Conservation (phyloP, 2,329 filamentous ascomycete species). For the Cladosporium sp. region DNA sequence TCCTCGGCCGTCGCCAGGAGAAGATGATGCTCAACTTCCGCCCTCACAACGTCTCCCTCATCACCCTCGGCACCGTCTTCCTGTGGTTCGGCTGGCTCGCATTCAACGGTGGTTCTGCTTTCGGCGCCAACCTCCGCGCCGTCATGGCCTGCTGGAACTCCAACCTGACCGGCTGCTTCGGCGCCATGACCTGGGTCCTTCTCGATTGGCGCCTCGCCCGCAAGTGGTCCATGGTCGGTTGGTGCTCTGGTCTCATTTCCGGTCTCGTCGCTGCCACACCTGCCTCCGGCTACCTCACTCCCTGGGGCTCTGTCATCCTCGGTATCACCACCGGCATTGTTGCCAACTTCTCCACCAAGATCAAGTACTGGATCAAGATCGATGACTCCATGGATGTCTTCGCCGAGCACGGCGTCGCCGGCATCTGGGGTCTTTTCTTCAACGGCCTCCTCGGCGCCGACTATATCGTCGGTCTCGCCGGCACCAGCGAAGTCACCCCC, state of each 20-base stretch:
- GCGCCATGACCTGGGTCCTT: constrained; percentile 86
- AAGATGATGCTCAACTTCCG: constrained; percentile 99
- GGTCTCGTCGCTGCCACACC: constrained; percentile 86
- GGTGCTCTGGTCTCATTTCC: constrained; percentile 85
- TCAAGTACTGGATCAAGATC: constrained; percentile 71
- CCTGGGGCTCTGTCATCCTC: constrained; percentile 59
- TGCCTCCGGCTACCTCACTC: constrained; percentile 72
- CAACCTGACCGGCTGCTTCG: constrained; percentile 89
- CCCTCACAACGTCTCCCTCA: constrained; percentile 96
- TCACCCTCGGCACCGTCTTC: constrained; percentile 89
- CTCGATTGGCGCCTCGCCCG: constrained; percentile 91
- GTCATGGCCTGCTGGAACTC: constrained; percentile 98
- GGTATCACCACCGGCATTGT: constrained; percentile 61
- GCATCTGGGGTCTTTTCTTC: constrained; percentile 75
- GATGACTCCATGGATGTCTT: constrained; percentile 90
- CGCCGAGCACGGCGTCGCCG: constrained; percentile 81
- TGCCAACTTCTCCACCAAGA: constrained; percentile 84
- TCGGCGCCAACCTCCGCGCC: constrained; percentile 72
- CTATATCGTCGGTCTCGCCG: constrained; percentile 70
- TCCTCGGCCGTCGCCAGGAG: constrained; percentile 93
- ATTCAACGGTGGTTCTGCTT: constrained; percentile 95
- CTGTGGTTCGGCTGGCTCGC: constrained; percentile 99
- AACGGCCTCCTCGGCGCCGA: constrained; percentile 68
- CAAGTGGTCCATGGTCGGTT: constrained; percentile 93
- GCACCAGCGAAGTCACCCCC: constrained; percentile 57